Base-by-base conservation (phyloP, 2,329 filamentous ascomycete species). In the Colletotrichum musae region DNA sequence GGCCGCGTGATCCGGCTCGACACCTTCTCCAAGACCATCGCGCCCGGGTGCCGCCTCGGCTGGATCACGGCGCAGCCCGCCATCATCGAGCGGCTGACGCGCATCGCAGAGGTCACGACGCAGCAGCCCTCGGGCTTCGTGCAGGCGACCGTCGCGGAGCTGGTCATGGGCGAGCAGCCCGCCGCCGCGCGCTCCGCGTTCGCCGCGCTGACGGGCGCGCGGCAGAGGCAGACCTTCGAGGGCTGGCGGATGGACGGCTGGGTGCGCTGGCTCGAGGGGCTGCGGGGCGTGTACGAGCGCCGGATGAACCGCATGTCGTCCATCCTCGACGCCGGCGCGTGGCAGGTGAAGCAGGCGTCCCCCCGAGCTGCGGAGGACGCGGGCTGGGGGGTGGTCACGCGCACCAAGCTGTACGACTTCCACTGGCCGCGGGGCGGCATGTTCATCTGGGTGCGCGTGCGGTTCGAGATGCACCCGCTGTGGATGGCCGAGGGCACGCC, bases 21-120 rank as follows among this genome's bases (percentile, higher is more conserved):
- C 79, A 97, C 95, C 1, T 98, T 98, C 80, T 96, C 93, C 76
- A 98, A 98, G 82, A 97, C 94, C 0, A 88, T 97, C 18, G 94
- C 94, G 0, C 95, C 95, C 0, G 95, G 95, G 2, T 97, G 94
- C 77, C 91, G 95, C 36, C 84, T 98, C 1, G 95, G 95, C 48
- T 98, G 94, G 94, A 91, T 97, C 72, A 97, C 95, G 0, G 91
- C 93, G 0, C 93, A 97, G 76, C 94, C 94, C 1, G 89, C 84
- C 1, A 83, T 98, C 56, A 86, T 94, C 54, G 93, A 97, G 79
- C 89, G 93, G 51, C 72, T 84, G 43, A 77, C 81, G 74, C 79
- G 73, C 70, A 92, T 97, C 74, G 91, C 90, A 21, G 95, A 98
- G 80, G 86, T 88, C 0, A 88, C 88, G 18, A 97, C 94, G 0